Conservation (phyloP, 345 rosid species). For the Boechera divaricarpa region DNA sequence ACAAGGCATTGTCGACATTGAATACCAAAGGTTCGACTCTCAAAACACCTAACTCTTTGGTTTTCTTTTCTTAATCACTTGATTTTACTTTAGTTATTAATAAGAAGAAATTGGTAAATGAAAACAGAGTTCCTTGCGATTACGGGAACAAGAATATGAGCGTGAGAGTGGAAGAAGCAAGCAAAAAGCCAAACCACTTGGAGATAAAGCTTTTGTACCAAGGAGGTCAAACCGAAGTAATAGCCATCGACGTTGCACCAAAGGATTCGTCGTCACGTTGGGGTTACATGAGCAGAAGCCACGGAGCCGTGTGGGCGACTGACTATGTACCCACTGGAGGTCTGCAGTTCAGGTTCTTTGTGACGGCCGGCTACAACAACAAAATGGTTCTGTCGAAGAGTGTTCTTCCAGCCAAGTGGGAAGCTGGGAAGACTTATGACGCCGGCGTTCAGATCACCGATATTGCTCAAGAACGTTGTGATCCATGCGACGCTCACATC, state of each 20-base stretch:
- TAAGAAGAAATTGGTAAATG: not conserved
- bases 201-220: constrained; percentile 77
- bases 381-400: too few relatives aligned
- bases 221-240: constrained; percentile 95
- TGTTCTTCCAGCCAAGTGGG: too few relatives aligned
- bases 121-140: constrained; percentile 79
- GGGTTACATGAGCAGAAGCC: too few relatives aligned
- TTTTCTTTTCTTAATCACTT: not conserved
- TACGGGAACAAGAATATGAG: constrained; percentile 69
- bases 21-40: constrained; percentile 71
- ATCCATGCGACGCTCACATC: too few relatives aligned
- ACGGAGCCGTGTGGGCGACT: too few relatives aligned
- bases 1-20: constrained; percentile 67
- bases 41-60: not conserved
- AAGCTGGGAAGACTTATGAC: too few relatives aligned
- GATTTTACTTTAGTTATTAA: not conserved
- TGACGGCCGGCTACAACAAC: too few relatives aligned
- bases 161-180: constrained; percentile 91
- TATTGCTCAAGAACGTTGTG: too few relatives aligned
- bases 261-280: too few relatives aligned
- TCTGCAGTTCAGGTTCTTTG: too few relatives aligned
- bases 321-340: too few relatives aligned
- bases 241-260: constrained; percentile 71
- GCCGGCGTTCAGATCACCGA: too few relatives aligned
- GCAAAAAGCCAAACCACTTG: constrained; percentile 70